Percentiles rank a stretch among this genome's conserved stretches.
phyloP scores from a whole-genome alignment of 2,329 filamentous ascomycete genomes.

The Fusarium tjaetaba region DNA sequence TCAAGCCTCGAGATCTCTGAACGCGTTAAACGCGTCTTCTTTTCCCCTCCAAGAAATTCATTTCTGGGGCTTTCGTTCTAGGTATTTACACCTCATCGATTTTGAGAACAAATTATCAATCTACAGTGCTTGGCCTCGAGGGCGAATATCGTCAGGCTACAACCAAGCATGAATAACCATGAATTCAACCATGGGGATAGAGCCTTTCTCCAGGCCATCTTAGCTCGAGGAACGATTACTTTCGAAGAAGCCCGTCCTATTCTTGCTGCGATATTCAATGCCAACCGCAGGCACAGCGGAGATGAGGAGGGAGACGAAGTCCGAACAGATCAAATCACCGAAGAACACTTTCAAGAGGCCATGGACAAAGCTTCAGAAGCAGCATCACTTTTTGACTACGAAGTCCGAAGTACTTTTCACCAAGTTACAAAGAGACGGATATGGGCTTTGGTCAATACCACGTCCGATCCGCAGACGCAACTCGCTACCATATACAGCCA shows the following conservation, averaged over 20 bases:
- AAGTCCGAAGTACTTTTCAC: constrained; percentile 80
- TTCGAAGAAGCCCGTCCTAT: constrained; percentile 77
- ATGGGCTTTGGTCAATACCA: constrained; percentile 88
- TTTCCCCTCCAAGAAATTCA: background rate
- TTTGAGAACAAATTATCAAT: background rate
- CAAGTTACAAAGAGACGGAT: constrained; percentile 74
- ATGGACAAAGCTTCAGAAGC: constrained; percentile 76
- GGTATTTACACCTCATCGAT: background rate
- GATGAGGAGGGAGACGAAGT: constrained; percentile 49
- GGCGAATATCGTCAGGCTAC: constrained; percentile 37
- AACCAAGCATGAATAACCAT: constrained; percentile 37
- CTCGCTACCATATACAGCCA: constrained; percentile 82
- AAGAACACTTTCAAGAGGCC: constrained; percentile 74
- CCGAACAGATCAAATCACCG: constrained; percentile 70
- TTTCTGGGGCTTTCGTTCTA: background rate
- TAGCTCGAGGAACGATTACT: constrained; percentile 81
- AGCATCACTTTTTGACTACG: constrained; percentile 84
- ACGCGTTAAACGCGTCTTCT: constrained; percentile 36
- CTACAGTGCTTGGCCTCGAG: background rate
- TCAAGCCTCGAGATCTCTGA: constrained; percentile 1
- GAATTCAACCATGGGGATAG: constrained; percentile 74
- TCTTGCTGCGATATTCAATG: constrained; percentile 78
- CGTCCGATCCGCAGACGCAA: constrained; percentile 85
- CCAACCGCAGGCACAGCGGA: constrained; percentile 50
- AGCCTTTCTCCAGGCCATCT: constrained; percentile 89